Base-by-base conservation (phyloP, 352 stramenopile genomes). In the Phytophthora syringae region DNA sequence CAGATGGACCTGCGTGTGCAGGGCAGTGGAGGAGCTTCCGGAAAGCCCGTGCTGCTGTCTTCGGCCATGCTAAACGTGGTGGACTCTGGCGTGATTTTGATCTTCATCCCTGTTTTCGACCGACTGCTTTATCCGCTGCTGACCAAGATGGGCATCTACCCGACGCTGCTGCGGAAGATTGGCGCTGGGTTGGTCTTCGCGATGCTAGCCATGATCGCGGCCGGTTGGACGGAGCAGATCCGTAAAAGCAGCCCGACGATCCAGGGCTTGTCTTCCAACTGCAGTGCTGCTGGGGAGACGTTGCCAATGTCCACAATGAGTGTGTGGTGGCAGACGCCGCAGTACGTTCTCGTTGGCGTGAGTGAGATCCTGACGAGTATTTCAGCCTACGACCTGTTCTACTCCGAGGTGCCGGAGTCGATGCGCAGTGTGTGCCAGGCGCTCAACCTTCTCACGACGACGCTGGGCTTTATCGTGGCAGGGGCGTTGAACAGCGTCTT, bases 391-490 rank as follows among this genome's bases (percentile, higher is more conserved):
- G 88, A 95, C 64, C 67, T 98, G n/a, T 98, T 97, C 66, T 97
- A 97, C 69, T 94, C 88, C 16, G 89, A 98, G 68, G 91, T 96
- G 4, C 92, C 92, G 10, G 82, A 90, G 70, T 92, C 82, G 24
- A 97, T 97, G 92, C 84, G 92, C 45, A 97, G 90, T 55, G 89
- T 97, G 6, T 95, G 88, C 54, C 89, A 97, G 47, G 88, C 92
- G 10, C 79, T 97, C 9, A 97, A 97, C 59, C 45, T 98, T 40
- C 71, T 97, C 18, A 97, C 90, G 1, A 97, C 87, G 1, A 96
- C 92, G 45, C 77, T 98, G 21, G 91, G 91, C 3, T 95, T 86
- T 60, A 93, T 97, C 47, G 85, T 95, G 18, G 78, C 82, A 1
- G 88, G 84, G 1, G 86, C 80, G 2, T 66, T 95, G 44, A 95